Conservation (phyloP, 495 filamentous ascomycete species). For the Extremus antarcticus region DNA sequence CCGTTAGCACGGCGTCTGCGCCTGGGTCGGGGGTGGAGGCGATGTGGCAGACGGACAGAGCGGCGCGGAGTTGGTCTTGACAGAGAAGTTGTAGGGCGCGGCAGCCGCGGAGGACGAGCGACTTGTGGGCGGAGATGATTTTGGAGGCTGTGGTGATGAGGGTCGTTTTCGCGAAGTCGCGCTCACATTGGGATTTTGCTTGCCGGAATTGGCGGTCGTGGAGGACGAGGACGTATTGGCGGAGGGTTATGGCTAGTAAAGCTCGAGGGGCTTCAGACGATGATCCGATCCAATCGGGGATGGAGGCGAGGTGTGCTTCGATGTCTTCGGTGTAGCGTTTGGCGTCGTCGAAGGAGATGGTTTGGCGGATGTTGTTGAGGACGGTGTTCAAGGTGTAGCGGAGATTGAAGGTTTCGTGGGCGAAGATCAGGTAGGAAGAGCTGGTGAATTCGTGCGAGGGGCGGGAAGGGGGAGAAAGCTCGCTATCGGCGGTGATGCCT, state of each 20-base stretch:
- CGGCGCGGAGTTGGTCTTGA: slow-evolving; percentile 13
- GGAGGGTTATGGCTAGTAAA: slow-evolving; percentile 12
- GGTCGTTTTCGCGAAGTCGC: slow-evolving; percentile 13
- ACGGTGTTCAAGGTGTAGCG: slow-evolving; percentile 12
- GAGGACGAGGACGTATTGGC: slow-evolving; percentile 19
- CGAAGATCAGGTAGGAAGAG: slow-evolving; percentile 9
- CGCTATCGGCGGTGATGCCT: slow-evolving; percentile 1
- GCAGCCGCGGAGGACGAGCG: slow-evolving; percentile 4
- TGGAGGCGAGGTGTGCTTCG: slow-evolving; percentile 9
- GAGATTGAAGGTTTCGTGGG: slow-evolving; percentile 10
- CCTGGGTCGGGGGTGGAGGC: slow-evolving; percentile 1
- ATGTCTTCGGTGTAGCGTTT: slow-evolving; percentile 18
- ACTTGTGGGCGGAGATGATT: slow-evolving; percentile 11
- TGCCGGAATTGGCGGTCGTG: slow-evolving; percentile 17
- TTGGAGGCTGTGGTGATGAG: slow-evolving; percentile 11
- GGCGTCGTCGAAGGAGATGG: slow-evolving; percentile 18
- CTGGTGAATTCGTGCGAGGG: slow-evolving; percentile 7
- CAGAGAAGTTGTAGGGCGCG: slow-evolving; percentile 10
- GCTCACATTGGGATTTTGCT: slow-evolving; percentile 8
- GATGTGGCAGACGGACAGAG: slow-evolving; percentile 19
- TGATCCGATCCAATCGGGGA: slow-evolving; percentile 13
- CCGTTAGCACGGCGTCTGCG: slow-evolving; percentile 4
- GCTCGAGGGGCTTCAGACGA: background rate
- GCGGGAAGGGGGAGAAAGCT: slow-evolving; percentile 2
- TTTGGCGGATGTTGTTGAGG: slow-evolving; percentile 18